Evolutionary conservation across 495 filamentous ascomycete genomes (phyloP), one percentile per base, ranked within the genome.

Genomic region (Daldinia grandis): DNA sequence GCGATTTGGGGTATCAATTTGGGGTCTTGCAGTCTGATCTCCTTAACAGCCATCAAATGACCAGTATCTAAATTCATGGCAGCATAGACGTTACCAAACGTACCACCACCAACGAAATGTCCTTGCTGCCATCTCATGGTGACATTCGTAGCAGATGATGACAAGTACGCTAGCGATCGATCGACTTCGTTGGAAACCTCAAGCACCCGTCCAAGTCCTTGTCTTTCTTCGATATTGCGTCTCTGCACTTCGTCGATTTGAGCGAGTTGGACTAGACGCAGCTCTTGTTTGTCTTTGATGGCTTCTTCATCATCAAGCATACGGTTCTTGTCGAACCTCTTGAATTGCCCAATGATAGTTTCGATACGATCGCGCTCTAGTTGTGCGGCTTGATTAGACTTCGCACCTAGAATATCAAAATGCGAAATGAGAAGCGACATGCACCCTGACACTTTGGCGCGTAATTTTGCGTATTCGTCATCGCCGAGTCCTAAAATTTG

Each of bases 401-500:
- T 86, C 54, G 95, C 95, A 50, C 96, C 95, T 92, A 99, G 96
- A 76, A 99, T 98, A 81, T 99, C 95, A 72, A 99, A 98, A 76
- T 99, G 95, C 6, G 94, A 97, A 67, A 99, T 98, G 27, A 99
- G 86, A 31, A 99, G 87, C 12, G 93, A 94, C 96, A 99, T 99
- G 76, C 95, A 99, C 2, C 95, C 95, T 37, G 94, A 93, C 17
- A 98, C 95, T 78, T 98, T 98, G 19, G 88, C 85, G 49, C 94
- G 86, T 62, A 99, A 78, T 63, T 83, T 86, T 35, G 88, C 87
- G 76, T 97, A 99, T 73, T 98, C 94, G 25, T 89, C 86, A 58
- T 96, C 93, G 25, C 90, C 92, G 60, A 99, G 90, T 5, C 88
- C 90, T 6, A 99, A 81, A 47, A 99, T 94, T 72, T 97, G 94